These are phyloP conservation scores for Aspergillaceae sp. DNA, from an alignment of 2,329 filamentous ascomycete genomes.

Conservation along the genomic window DNA sequence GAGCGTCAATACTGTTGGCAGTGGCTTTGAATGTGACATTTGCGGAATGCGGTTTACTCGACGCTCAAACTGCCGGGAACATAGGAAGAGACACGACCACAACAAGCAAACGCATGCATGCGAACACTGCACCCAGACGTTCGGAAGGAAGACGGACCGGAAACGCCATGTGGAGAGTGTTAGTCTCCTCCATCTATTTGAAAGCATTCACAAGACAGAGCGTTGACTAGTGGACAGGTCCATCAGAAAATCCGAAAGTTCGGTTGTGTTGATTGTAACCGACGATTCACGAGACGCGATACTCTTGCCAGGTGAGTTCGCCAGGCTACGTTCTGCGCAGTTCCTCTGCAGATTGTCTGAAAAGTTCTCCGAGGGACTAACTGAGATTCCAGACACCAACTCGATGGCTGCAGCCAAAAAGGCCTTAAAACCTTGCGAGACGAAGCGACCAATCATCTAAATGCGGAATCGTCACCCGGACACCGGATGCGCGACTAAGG, in stretches of 20 bases:
- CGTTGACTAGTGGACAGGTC: conserved; percentile 38
- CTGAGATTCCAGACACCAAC: neutral
- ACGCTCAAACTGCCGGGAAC: conserved; percentile 78
- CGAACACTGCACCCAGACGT: conserved; percentile 61
- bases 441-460: neutral
- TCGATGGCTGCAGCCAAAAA: neutral
- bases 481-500: too few species aligned
- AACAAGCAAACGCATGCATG: conserved; percentile 64
- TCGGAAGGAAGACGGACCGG: conserved; percentile 76
- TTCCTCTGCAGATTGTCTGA: too few species aligned
- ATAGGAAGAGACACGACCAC: conserved; percentile 75
- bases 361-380: neutral
- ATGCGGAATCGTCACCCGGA: neutral
- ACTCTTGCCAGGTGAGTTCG: conserved; percentile 63
- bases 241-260: conserved; percentile 66
- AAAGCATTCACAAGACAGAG: neutral
- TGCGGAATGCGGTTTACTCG: conserved; percentile 75
- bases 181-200: conserved; percentile 18
- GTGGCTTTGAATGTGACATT: conserved; percentile 65
- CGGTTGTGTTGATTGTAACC: conserved; percentile 61
- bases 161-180: conserved; percentile 47
- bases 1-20: conserved; percentile 13
- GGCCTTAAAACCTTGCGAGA: neutral
- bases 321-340: neutral
- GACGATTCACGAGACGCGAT: conserved; percentile 70